Conservation (phyloP, 345 rosid genomes). For the Eucalyptus pauciflora region DNA sequence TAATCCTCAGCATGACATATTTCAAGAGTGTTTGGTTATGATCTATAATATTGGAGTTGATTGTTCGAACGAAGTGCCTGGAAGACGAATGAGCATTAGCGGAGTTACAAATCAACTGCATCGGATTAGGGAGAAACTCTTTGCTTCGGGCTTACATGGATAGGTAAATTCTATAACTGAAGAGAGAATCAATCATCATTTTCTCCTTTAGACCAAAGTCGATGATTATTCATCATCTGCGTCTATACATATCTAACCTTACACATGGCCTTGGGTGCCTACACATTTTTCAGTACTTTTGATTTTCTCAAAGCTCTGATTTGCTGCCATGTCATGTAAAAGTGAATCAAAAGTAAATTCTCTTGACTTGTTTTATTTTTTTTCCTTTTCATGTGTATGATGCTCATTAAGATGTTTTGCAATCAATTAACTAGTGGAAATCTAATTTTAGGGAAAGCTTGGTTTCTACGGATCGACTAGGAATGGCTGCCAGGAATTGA, state of each 20-base stretch:
- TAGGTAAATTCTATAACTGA: background rate
- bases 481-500: background rate
- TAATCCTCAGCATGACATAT: too few species aligned
- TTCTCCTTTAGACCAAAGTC: background rate
- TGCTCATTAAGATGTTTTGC: too few species aligned
- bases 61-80: too few species aligned
- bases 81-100: too few species aligned
- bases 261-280: background rate
- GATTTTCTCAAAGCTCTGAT: background rate
- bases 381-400: too few species aligned
- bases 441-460: too few species aligned
- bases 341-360: background rate
- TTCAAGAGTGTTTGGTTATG: too few species aligned
- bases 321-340: background rate
- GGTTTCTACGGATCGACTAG: too few species aligned
- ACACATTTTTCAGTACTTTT: background rate
- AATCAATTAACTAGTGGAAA: accelerated
- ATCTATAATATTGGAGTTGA: too few species aligned
- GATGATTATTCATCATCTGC: background rate
- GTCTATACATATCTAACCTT: background rate
- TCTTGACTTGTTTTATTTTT: too few species aligned
- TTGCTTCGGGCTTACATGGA: background rate
- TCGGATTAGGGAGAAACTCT: background rate
- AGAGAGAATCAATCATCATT: background rate
- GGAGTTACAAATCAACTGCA: too few species aligned